Conservation (phyloP, 2,329 filamentous ascomycete species). For the Paracamarosporium sp. region DNA sequence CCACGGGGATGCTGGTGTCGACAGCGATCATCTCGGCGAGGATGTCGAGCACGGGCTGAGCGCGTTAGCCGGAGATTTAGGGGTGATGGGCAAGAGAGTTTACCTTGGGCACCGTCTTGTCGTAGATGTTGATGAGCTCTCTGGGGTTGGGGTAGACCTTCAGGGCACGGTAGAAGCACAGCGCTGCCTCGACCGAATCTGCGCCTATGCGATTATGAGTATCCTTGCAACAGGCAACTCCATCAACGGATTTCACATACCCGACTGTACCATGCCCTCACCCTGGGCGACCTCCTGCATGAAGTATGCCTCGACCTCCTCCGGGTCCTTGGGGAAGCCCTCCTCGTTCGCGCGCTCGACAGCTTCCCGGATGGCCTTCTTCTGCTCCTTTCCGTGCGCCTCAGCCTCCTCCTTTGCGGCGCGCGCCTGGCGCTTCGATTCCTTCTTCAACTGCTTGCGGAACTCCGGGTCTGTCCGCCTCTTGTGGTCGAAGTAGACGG, state of each 20-base stretch:
- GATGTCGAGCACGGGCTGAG: constrained; percentile 86
- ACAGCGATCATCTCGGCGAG: constrained; percentile 98
- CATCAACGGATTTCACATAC: constrained; percentile 55
- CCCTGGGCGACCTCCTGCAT: constrained; percentile 93
- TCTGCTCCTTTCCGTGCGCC: constrained; percentile 69
- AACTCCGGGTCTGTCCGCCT: constrained; percentile 69
- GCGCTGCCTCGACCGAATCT: constrained; percentile 79
- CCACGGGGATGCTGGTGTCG: constrained; percentile 67
- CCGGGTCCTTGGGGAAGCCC: constrained; percentile 87
- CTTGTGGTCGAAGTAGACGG: constrained; percentile 71
- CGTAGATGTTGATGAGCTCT: constrained; percentile 95
- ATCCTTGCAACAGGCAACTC: neutral
- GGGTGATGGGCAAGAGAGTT: constrained; percentile 11
- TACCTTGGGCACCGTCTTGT: constrained; percentile 97
- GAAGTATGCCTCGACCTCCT: constrained; percentile 96
- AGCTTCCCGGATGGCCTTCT: constrained; percentile 74
- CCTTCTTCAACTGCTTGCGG: constrained; percentile 70
- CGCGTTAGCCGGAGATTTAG: constrained; percentile 18
- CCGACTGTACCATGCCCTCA: constrained; percentile 81
- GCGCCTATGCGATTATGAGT: constrained; percentile 57
- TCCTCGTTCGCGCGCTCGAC: constrained; percentile 86
- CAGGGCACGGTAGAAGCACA: constrained; percentile 97
- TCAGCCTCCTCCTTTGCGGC: constrained; percentile 76
- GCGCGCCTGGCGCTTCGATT: constrained; percentile 75
- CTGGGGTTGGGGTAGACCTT: constrained; percentile 96